Base-by-base conservation (phyloP, 148 eudicot genomes). In the Silene uniflora region DNA sequence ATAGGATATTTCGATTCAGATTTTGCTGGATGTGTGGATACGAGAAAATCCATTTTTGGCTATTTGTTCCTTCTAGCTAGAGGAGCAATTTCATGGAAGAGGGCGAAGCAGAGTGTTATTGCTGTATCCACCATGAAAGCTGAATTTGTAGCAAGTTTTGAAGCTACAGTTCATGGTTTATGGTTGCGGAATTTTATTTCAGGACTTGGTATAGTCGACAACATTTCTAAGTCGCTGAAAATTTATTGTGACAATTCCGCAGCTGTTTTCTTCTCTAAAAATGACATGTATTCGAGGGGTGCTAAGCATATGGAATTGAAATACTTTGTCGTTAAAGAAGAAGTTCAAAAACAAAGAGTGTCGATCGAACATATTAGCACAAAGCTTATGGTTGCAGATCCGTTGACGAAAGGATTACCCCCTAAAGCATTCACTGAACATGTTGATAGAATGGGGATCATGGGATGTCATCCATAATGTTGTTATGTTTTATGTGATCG, bases 111-210 rank as follows among this genome's bases (percentile, higher is more conserved):
- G 42, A 17, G 17, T 22, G 39, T 23, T 14, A 7, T 24, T 24
- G 42, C 21, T 62, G 27, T 27, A 3, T 62, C 24, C 65, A 62
- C 65, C 27, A 62, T 62, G 65, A 27, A 62, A 62, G 24, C 27
- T 19, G 65, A 19, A 7, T 62, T n/a, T n/a, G n/a, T n/a, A n/a
- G n/a, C n/a, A n/a, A n/a, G n/a, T n/a, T n/a, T n/a, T n/a, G n/a
- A n/a, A n/a, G n/a, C n/a, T n/a, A n/a, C n/a, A n/a, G n/a, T n/a
- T n/a, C n/a, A n/a, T n/a, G n/a, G n/a, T n/a, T 19, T 24, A 46
- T 71, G 62, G 61, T 16, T 71, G 42, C 62, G 42, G 1, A 71
- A 71, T 54, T 54, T 71, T 71, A 71, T 71, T 25, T 71, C 11
- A 24, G 62, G 62, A 18, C 62, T 71, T 71, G 62, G 21, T 0